Evolutionary conservation across 2,329 filamentous ascomycete species (phyloP).

Genomic region (Verticillium dahliae): DNA sequence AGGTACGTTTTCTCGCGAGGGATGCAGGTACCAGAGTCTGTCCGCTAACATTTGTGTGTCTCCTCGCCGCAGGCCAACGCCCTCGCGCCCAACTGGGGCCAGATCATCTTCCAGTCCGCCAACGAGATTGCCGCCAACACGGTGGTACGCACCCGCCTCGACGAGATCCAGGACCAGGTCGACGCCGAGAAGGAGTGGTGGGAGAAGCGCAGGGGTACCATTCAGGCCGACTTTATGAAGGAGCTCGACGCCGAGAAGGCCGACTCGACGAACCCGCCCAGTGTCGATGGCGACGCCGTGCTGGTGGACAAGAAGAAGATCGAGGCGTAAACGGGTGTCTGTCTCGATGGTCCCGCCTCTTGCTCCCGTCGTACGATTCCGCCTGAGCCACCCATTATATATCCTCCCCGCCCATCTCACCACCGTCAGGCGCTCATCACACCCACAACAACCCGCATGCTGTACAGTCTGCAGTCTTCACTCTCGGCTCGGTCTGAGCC

Average conservation of each 20-base stretch:
- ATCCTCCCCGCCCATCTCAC: background rate
- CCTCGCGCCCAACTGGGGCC: slow-evolving; percentile 81
- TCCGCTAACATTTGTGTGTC: background rate
- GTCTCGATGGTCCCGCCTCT: no score
- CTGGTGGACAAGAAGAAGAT: slow-evolving; percentile 67
- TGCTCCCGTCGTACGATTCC: no score
- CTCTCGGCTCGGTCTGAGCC: background rate
- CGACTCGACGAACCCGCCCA: slow-evolving; percentile 36
- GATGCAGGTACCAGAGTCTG: background rate
- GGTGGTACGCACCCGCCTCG: slow-evolving; percentile 65
- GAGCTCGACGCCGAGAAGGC: slow-evolving; percentile 62
- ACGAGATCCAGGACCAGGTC: slow-evolving; percentile 66
- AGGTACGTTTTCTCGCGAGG: slow-evolving; percentile 48
- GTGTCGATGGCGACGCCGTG: slow-evolving; percentile 73
- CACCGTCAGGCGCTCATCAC: background rate
- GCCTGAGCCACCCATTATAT: background rate
- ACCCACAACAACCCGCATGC: background rate
- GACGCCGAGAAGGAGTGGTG: slow-evolving; percentile 83
- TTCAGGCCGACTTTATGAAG: slow-evolving; percentile 74
- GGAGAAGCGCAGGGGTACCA: slow-evolving; percentile 72
- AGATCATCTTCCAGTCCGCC: slow-evolving; percentile 92
- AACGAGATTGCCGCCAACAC: slow-evolving; percentile 92
- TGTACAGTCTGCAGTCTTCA: background rate
- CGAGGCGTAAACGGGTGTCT: slow-evolving; percentile 28
- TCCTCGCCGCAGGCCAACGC: slow-evolving; percentile 67